These are phyloP conservation scores for Kodamaea fukazawae DNA, from an alignment of 805 yeast species.

Conservation along the genomic window DNA sequence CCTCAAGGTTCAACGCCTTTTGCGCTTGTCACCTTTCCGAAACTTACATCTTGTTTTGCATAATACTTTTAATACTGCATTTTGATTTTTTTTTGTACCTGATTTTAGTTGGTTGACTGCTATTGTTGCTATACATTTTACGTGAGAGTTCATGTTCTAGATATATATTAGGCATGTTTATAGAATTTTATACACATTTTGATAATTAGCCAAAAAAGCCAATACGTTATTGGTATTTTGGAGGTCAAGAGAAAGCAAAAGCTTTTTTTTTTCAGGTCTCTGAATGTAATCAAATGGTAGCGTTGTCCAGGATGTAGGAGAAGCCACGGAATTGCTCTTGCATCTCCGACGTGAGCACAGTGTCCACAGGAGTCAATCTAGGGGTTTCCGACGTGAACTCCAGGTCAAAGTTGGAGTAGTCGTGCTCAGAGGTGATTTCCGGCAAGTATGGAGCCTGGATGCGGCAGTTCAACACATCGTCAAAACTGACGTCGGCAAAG, in stretches of 20 bases:
- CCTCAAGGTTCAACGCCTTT: no score
- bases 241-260: no score
- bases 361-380: slow-evolving; percentile 89
- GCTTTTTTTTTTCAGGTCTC: no score
- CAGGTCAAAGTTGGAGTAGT: slow-evolving; percentile 88
- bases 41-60: no score
- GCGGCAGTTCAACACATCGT: slow-evolving; percentile 68
- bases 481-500: slow-evolving; percentile 86
- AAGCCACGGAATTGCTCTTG: slow-evolving; percentile 98
- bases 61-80: no score
- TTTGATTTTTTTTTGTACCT: no score
- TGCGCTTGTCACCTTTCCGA: no score
- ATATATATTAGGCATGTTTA: slow-evolving; percentile 1
- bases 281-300: slow-evolving; percentile 28
- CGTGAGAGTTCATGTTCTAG: no score
- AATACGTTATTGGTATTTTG: no score
- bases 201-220: no score
- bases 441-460: slow-evolving; percentile 91
- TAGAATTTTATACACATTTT: slow-evolving; percentile 4
- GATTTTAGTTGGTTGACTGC: no score
- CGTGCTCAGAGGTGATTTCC: slow-evolving; percentile 81
- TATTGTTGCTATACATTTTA: no score
- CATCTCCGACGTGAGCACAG: slow-evolving; percentile 77
- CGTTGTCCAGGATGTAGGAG: slow-evolving; percentile 75
- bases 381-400: slow-evolving; percentile 95